Evolutionary conservation across 1,284 basidiomycete species (phyloP).

Genomic region (Cryptococcus jaspeensis): DNA sequence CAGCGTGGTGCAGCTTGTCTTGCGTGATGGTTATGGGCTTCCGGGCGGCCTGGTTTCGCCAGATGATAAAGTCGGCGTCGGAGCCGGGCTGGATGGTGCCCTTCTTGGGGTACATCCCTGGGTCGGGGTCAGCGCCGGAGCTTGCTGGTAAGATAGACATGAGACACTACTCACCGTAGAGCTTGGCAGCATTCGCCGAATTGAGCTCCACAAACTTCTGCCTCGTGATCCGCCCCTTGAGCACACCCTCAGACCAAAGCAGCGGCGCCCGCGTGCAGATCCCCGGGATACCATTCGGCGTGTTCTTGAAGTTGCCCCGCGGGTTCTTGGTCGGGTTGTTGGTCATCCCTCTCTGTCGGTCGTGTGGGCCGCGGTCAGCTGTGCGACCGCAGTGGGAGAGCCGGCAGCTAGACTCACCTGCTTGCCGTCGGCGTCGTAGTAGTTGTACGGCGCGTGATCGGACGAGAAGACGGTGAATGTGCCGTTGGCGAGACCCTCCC

Average conservation of each 20-base stretch:
- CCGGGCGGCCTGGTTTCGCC: slow-evolving; percentile 5
- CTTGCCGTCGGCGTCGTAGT: background rate
- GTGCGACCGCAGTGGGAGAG: too few species aligned
- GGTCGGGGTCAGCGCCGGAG: slow-evolving; percentile 1
- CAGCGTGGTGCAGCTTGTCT: slow-evolving; percentile 16
- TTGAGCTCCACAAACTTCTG: slow-evolving; percentile 21
- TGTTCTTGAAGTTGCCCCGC: slow-evolving; percentile 15
- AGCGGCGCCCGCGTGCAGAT: slow-evolving; percentile 20
- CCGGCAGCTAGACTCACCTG: too few species aligned
- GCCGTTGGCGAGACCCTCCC: slow-evolving; percentile 17
- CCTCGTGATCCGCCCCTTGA: slow-evolving; percentile 10
- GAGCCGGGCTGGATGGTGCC: slow-evolving; percentile 17
- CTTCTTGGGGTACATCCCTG: slow-evolving; percentile 21
- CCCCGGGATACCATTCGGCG: slow-evolving; percentile 21
- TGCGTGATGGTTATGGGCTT: slow-evolving; percentile 7
- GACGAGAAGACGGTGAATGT: slow-evolving; percentile 24
- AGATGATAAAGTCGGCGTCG: slow-evolving; percentile 21
- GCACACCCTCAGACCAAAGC: slow-evolving; percentile 13
- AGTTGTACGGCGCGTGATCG: slow-evolving; percentile 21
- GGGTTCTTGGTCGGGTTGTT: too few species aligned
- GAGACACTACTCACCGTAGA: slow-evolving; percentile 5
- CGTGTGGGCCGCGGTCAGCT: too few species aligned
- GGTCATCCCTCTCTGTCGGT: too few species aligned
- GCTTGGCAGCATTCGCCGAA: slow-evolving; percentile 18
- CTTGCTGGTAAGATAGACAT: background rate